These are phyloP conservation scores for Aureobasidium subglaciale DNA, from an alignment of 2,329 filamentous ascomycete species.

Conservation along the genomic window DNA sequence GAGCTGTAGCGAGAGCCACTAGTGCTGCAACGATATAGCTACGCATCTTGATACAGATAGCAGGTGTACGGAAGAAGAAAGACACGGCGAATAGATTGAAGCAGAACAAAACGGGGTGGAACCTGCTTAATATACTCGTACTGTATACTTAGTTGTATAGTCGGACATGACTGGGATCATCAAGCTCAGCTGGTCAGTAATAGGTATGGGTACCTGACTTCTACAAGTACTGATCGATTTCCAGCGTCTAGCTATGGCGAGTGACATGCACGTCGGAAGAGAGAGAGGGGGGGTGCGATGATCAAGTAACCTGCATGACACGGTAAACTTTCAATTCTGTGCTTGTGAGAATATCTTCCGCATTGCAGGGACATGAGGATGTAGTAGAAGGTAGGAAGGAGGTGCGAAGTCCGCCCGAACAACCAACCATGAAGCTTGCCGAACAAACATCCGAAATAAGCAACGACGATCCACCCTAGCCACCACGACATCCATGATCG, in stretches of 20 bases:
- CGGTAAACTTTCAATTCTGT: too few relatives aligned
- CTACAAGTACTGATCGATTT: too few relatives aligned
- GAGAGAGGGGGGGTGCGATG: not conserved
- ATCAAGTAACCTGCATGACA: constrained; percentile 6
- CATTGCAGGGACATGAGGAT: too few relatives aligned
- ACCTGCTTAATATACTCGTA: not conserved
- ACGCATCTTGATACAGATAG: not conserved
- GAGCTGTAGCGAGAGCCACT: not conserved
- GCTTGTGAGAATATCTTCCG: too few relatives aligned
- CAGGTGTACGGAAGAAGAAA: not conserved
- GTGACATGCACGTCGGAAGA: not conserved
- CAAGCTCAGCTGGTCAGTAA: too few relatives aligned
- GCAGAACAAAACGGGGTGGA: not conserved
- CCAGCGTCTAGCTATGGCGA: too few relatives aligned
- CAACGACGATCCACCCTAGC: not conserved
- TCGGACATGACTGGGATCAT: too few relatives aligned
- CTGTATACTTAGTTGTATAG: too few relatives aligned
- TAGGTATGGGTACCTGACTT: too few relatives aligned
- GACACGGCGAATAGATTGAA: not conserved
- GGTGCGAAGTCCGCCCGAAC: constrained; percentile 9
- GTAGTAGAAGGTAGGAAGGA: too few relatives aligned
- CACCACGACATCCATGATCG: not conserved
- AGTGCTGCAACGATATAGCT: not conserved
- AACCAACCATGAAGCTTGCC: not conserved
- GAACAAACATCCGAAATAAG: constrained; percentile 6